Base-by-base conservation (phyloP, 805 yeast genomes). In the Nakazawaea ernobii region DNA sequence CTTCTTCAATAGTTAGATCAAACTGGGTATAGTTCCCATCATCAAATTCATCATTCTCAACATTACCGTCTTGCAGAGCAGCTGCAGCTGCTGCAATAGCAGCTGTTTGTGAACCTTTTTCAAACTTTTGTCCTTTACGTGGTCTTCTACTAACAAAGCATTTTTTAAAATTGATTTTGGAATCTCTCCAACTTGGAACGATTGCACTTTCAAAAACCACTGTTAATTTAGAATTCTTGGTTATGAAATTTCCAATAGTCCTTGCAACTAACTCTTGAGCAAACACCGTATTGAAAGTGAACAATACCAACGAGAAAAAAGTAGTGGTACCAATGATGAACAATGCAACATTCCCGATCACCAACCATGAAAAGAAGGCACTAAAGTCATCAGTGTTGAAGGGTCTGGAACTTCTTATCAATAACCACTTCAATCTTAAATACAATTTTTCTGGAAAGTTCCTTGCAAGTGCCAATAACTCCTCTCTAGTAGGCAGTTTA, bases 1-100 rank as follows among this genome's bases (percentile, higher is more conserved):
- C 83, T 54, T 85, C 86, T 50, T 92, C 96, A 13, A 94, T 85
- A 0, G 95, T 87, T 35, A 94, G 63, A 63, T 94, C 99, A 62
- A 84, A 94, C 62, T 94, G 99, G 0, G 99, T 92, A 65, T 91
- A 94, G 65, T 94, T 94, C 1, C 97, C 98, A 60, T 90, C 96
- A 56, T 86, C 96, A 47, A 68, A 71, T 17, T 67, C 67, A 27
- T 67, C 74, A 13, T 66, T 71, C 57, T 56, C 62, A 26, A 33
- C 38, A 32, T 43, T 45, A 8, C 48, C 49, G 5, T 40, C 51
- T 2, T 45, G 59, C 32, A 15, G 42, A n/a, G 52, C 53, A 11
- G 50, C 50, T 36, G 60, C 51, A 28, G 84, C 79, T 35, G 78
- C 75, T 26, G 82, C 84, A 26, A 78, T 78, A 0, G 92, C 91